These are phyloP conservation scores for Desmodesmus armatus DNA, from an alignment of 139 green algal genomes.

Conservation along the genomic window DNA sequence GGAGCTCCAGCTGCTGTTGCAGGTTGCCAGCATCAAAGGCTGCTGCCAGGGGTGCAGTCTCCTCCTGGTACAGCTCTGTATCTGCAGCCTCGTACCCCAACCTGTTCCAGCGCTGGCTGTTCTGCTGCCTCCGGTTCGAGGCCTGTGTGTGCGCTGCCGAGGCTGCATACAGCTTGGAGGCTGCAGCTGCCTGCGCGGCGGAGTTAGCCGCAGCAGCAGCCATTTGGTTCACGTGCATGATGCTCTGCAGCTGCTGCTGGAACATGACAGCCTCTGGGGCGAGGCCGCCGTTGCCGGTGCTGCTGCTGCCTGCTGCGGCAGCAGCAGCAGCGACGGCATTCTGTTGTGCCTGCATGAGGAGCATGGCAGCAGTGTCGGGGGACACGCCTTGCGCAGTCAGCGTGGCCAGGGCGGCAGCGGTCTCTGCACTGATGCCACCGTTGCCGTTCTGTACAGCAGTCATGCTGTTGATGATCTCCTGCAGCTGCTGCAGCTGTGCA, in stretches of 20 bases:
- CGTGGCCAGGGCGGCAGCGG: neutral
- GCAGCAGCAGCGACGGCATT: neutral
- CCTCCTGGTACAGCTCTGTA: neutral
- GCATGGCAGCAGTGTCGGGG: too few species aligned
- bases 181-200: neutral
- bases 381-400: too few species aligned
- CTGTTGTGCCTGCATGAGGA: neutral
- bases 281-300: neutral
- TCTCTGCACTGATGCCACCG: neutral
- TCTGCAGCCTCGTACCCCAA: neutral
- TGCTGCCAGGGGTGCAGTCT: neutral
- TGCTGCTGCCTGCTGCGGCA: neutral
- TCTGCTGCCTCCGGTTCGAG: neutral
- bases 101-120: neutral
- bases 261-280: neutral
- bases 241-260: constrained; percentile 31
- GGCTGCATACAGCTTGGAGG: neutral
- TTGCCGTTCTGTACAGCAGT: neutral
- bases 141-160: neutral
- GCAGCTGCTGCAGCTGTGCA: neutral
- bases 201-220: constrained; percentile 10
- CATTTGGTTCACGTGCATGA: constrained; percentile 23
- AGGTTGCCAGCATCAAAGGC: constrained; percentile 4
- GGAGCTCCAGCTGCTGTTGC: constrained; percentile 35
- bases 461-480: neutral